Evolutionary conservation across 306 rosid genomes (phyloP), one percentile per base, ranked within the genome.

Genomic region (Luffa aegyptiaca): DNA sequence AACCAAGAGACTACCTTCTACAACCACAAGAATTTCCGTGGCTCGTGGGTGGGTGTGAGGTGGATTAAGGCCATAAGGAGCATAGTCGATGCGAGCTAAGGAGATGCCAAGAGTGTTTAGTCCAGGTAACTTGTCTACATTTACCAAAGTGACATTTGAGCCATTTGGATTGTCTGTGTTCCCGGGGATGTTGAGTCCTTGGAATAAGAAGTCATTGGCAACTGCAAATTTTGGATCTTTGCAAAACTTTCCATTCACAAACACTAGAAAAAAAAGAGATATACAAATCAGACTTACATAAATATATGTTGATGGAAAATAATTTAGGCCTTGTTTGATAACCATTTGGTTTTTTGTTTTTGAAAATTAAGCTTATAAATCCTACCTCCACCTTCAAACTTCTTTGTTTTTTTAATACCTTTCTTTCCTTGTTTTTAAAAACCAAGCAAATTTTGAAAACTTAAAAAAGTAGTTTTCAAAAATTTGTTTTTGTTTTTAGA

Each of bases 21-120:
- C 6, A 13, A 79, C 81, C 9, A 79, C 81, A 0, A 79, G 81
- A 49, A 79, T 2, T 20, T 79, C 81, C 0, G 81, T 46, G 33
- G 56, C 81, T 9, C 81, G 76, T 13, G 81, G 75, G 41, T 79
- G 81, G 1, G 75, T 64, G 52, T 79, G 81, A 0, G 75, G 81
- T 62, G 81, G 81, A 26, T 79, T 79, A 1, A 64, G 64, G 7
- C 81, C 81, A 6, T 79, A 46, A 3, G 81, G 81, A 13, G 75
- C 81, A 3, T 45, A 79, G 46, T 79, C 81, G 20, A 79, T 46
- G 13, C 81, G 81, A 64, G 81, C 81, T 6, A 79, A 49, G 6
- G 81, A 79, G 20, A 79, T 1, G 20, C 81, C 81, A 3, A 79
- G 76, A 51, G 81, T 79, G 64, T 79, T 79, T 5, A 79, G 76